These are phyloP conservation scores for Lathyrus oleraceus DNA, from an alignment of 306 rosid genomes.

Conservation along the genomic window DNA sequence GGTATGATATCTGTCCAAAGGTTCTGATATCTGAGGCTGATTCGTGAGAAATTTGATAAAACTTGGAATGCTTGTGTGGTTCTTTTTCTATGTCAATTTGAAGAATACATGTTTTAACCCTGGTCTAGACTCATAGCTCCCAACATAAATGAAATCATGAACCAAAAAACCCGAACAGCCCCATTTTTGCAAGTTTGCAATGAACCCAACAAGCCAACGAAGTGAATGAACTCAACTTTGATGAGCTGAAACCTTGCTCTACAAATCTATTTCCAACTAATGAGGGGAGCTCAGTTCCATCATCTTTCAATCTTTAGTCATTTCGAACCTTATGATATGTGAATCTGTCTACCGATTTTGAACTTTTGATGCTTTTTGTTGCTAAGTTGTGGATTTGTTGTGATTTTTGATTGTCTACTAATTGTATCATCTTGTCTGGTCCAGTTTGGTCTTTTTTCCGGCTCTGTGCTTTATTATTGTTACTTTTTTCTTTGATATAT, in stretches of 20 bases:
- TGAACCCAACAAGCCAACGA: background rate
- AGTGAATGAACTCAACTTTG: background rate
- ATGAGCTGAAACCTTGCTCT: constrained; percentile 1
- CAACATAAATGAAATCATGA: background rate
- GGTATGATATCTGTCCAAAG: constrained; percentile 9
- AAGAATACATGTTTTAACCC: background rate
- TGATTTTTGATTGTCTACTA: background rate
- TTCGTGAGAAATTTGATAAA: constrained; percentile 15
- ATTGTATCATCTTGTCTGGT: background rate
- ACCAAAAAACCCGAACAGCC: background rate
- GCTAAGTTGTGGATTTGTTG: background rate
- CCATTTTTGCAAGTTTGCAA: background rate
- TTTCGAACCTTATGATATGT: background rate
- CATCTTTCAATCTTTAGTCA: background rate
- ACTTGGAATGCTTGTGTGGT: constrained; percentile 8
- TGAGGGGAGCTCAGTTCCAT: background rate
- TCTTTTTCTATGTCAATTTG: background rate
- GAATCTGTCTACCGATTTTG: background rate
- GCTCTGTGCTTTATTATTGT: background rate
- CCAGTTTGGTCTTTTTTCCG: background rate
- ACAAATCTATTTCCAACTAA: background rate
- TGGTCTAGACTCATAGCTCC: background rate
- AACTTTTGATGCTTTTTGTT: background rate
- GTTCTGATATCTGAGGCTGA: background rate
- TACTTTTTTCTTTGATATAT: background rate